Percentiles rank a stretch among this genome's conserved stretches.
phyloP scores from a whole-genome alignment of 225 moss, liverwort and hornwort genomes.

The Sphagnum tenellum region DNA sequence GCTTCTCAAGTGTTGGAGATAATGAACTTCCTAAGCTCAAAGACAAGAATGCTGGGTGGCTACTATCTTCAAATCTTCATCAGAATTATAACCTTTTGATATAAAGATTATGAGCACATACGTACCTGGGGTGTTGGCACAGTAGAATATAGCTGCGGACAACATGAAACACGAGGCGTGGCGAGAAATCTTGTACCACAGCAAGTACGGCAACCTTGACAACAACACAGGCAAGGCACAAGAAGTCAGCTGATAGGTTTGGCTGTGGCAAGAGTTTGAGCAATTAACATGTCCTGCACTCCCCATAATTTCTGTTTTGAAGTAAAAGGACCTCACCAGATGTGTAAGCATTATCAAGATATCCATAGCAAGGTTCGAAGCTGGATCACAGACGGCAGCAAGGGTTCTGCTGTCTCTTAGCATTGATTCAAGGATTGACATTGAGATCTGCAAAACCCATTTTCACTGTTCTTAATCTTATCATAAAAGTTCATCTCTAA shows the following conservation, averaged over 20 bases:
- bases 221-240: not conserved
- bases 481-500: not conserved
- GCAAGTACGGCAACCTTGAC: conserved; percentile 63
- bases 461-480: not conserved
- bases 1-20: too few species aligned
- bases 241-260: not conserved
- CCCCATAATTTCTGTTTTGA: not conserved
- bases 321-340: conserved; percentile 46
- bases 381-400: conserved; percentile 46
- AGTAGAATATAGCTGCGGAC: conserved; percentile 68
- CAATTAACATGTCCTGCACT: too few species aligned
- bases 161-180: conserved; percentile 76
- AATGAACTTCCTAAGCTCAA: too few species aligned
- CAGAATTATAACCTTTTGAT: too few species aligned
- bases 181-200: conserved; percentile 66
- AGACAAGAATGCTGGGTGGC: too few species aligned
- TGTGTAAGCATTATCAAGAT: conserved; percentile 61
- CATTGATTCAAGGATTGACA: conserved; percentile 85
- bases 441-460: conserved; percentile 45
- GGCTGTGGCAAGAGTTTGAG: not conserved
- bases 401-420: conserved; percentile 49
- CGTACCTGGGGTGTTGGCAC: conserved; percentile 80
- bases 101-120: too few species aligned
- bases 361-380: conserved; percentile 38
- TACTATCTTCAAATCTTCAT: too few species aligned